These are phyloP conservation scores for Populus deltoides DNA, from an alignment of 345 rosid genomes.

Conservation along the genomic window DNA sequence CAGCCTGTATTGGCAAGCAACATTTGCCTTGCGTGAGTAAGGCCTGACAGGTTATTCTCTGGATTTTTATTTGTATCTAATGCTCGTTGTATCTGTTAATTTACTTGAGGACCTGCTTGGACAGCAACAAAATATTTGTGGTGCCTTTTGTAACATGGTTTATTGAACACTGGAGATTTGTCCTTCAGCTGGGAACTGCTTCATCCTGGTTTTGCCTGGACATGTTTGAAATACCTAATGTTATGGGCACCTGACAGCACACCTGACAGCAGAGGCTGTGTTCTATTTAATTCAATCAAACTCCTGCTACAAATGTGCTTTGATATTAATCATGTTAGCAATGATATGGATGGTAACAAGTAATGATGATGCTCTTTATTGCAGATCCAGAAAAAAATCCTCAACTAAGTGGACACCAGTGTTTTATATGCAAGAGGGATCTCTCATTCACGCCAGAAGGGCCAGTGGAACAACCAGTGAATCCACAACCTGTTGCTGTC, in stretches of 20 bases:
- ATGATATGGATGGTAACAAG: not conserved
- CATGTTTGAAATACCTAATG: not conserved
- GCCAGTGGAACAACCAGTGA: not conserved
- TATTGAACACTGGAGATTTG: not conserved
- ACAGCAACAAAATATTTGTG: not conserved
- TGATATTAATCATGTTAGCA: not conserved
- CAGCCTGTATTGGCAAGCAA: not conserved
- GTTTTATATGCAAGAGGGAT: conserved; percentile 24
- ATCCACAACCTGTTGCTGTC: conserved; percentile 14
- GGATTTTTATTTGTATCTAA: not conserved
- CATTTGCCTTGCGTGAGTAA: not conserved
- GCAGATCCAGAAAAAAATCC: conserved; percentile 18
- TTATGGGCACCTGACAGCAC: not conserved
- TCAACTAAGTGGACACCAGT: conserved; percentile 13
- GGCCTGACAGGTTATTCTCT: not conserved
- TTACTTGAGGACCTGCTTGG: not conserved
- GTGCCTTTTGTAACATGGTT: not conserved
- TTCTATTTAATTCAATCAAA: not conserved
- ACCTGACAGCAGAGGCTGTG: not conserved
- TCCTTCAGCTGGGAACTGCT: not conserved
- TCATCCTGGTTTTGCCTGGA: not conserved
- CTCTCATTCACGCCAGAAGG: conserved; percentile 15
- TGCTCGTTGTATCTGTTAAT: not conserved
- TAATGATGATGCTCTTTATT: not conserved
- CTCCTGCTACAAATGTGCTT: not conserved